Evolutionary conservation across 306 rosid species (phyloP), one percentile per base, ranked within the genome.

Genomic region (Gastrolobium bilobum): DNA sequence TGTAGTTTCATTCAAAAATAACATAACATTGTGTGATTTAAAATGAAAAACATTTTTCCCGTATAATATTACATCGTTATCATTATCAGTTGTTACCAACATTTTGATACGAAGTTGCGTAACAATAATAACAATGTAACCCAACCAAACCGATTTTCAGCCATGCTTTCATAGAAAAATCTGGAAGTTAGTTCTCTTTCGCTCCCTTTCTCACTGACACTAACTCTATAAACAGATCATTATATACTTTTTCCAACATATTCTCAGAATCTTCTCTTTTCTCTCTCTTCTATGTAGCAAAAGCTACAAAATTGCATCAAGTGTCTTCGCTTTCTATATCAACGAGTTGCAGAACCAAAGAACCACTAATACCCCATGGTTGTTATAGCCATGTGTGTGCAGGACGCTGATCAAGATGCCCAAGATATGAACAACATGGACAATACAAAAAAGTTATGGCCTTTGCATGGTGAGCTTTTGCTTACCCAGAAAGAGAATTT

Each of bases 381-480:
- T 35, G 73, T 58, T 51, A 20, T 73, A 54, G 56, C n/a, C 88
- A 91, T 91, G 97, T 84, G 93, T 71, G 86, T 83, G 48, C 84
- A 79, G 58, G 90, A 87, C 13, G 75, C 84, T 7, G 93, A 90
- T 33, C 82, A 81, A 79, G 76, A 81, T 68, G 86, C 53, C 6
- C 82, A 60, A 62, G 83, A 83, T 29, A 63, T 70, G 71, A 83
- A 77, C 29, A 46, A n/a, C n/a, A n/a, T n/a, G n/a, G n/a, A 38
- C 63, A 79, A 13, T 74, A 46, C 76, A 48, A 77, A n/a, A 5
- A 78, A n/a, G 80, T 78, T 84, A 39, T 63, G 84, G 86, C 84
- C 90, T 78, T 39, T 78, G 78, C 90, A 88, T 78, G 74, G 77
- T 74, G 88, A 81, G 9, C 47, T 68, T 34, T 64, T 68, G 77